Evolutionary conservation across 352 stramenopile species (phyloP).

Genomic region (Phytopythium mirpurense): DNA sequence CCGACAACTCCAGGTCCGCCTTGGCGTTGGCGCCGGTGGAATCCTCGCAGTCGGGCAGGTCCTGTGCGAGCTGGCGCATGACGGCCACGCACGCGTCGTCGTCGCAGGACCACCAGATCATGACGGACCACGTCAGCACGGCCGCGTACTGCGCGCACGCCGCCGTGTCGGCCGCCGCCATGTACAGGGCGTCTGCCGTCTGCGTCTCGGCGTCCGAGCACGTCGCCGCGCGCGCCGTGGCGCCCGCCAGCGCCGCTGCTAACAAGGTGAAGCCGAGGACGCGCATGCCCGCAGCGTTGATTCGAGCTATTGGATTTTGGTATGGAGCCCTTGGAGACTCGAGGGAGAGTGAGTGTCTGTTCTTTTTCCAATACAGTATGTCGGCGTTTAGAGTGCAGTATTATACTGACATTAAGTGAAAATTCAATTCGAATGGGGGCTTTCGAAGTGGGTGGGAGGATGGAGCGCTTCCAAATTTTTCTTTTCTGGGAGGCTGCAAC

Average conservation of each 20-base stretch:
- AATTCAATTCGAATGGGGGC: no score
- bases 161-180: slow-evolving; percentile 6
- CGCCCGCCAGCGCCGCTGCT: neutral
- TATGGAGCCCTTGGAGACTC: no score
- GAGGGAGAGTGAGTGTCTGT: no score
- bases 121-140: slow-evolving; percentile 13
- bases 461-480: no score
- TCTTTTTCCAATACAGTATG: no score
- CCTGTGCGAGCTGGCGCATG: slow-evolving; percentile 12
- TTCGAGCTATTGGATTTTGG: no score
- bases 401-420: no score
- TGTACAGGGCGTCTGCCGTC: slow-evolving; percentile 11
- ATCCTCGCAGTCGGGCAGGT: slow-evolving; percentile 20
- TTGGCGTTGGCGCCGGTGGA: neutral
- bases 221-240: slow-evolving; percentile 2
- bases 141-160: slow-evolving; percentile 12
- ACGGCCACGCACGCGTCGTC: slow-evolving; percentile 13
- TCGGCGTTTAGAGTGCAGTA: no score
- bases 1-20: neutral
- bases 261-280: neutral
- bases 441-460: no score
- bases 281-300: neutral
- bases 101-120: slow-evolving; percentile 18
- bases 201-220: slow-evolving; percentile 12
- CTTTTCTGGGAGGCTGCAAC: no score